Base-by-base conservation (phyloP, 2,329 filamentous ascomycete genomes). In the Raffaelea deltoideospora region DNA sequence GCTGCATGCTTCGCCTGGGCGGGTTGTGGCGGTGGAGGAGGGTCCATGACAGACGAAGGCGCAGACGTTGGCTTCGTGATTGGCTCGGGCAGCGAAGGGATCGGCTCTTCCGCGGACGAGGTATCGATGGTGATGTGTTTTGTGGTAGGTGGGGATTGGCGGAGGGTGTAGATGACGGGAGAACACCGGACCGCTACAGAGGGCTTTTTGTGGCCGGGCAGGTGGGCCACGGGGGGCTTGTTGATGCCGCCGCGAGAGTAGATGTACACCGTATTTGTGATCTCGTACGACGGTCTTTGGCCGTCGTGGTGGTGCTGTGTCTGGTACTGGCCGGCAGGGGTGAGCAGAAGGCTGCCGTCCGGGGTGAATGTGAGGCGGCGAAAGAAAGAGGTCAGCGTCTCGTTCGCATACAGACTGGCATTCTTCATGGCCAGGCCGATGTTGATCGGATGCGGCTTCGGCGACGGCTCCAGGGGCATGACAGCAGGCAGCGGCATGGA, bases 201-300 rank as follows among this genome's bases (percentile, higher is more conserved):
- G 0, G 90, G 90, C 57, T 98, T 98, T 65, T 95, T 98, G 58
- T 96, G 88, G 2, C 90, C 90, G 0, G 90, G 90, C 7, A 98
- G 68, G 57, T 96, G 90, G 7, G 88, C 86, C 39, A 96, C 81
- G 3, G 90, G 90, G 2, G 90, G 86, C 54, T 92, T 95, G 60
- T 95, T 96, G 51, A 98, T 85, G 19, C 90, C 90, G 22, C 87
- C 90, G 48, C 90, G 71, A 0, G 88, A 95, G 57, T 98, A 98
- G 37, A 98, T 90, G 58, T 98, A 98, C 18, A 98, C 92, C 0
- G 90, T 98, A 53, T 98, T 98, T 48, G 82, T 86, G 35, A 95
- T 71, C 46, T 98, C 88, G 47, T 90, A 88, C 1, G 70, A 70
- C 0, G 75, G 69, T 55, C 87, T 93, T 2, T 66, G 60, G 34